Percentiles rank a stretch among this genome's conserved stretches.
phyloP scores from a whole-genome alignment of 2,329 filamentous ascomycete genomes.

The Beauveria asiatica region DNA sequence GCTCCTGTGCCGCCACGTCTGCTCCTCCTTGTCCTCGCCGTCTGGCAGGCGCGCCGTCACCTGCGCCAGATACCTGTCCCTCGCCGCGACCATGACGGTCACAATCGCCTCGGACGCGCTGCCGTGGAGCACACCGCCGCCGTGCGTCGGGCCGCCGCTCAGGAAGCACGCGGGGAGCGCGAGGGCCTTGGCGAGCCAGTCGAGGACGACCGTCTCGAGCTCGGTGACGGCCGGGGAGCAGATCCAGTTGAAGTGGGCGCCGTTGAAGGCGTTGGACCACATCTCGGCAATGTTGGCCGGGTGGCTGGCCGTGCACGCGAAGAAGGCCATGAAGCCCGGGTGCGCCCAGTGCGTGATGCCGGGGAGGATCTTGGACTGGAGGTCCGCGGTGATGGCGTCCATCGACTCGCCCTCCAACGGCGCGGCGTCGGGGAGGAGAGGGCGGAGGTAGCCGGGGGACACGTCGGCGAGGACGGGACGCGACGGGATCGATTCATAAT shows the following conservation, averaged over 20 bases:
- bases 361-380: constrained; percentile 79
- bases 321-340: constrained; percentile 94
- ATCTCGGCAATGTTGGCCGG: constrained; percentile 86
- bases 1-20: constrained; percentile 47
- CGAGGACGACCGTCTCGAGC: constrained; percentile 84
- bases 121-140: constrained; percentile 91
- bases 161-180: constrained; percentile 65
- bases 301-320: constrained; percentile 73
- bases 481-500: constrained; percentile 67
- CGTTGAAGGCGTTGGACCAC: constrained; percentile 81
- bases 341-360: constrained; percentile 93
- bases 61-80: constrained; percentile 66
- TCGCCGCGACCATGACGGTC: constrained; percentile 77
- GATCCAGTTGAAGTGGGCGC: constrained; percentile 94
- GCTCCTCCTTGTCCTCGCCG: constrained; percentile 59
- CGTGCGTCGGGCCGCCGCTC: constrained; percentile 57
- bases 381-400: constrained; percentile 71
- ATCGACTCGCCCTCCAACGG: constrained; percentile 65
- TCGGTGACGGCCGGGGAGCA: constrained; percentile 89
- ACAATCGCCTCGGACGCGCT: constrained; percentile 82
- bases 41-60: constrained; percentile 42
- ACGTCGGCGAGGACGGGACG: constrained; percentile 69
- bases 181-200: constrained; percentile 78
- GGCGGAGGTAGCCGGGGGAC: constrained; percentile 75
- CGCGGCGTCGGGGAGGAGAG: constrained; percentile 61